A percentile compares a stretch with the other conserved stretches of the same genome.
Conservation (phyloP, 164 flowering plant species). For the Aristolochia contorta region DNA sequence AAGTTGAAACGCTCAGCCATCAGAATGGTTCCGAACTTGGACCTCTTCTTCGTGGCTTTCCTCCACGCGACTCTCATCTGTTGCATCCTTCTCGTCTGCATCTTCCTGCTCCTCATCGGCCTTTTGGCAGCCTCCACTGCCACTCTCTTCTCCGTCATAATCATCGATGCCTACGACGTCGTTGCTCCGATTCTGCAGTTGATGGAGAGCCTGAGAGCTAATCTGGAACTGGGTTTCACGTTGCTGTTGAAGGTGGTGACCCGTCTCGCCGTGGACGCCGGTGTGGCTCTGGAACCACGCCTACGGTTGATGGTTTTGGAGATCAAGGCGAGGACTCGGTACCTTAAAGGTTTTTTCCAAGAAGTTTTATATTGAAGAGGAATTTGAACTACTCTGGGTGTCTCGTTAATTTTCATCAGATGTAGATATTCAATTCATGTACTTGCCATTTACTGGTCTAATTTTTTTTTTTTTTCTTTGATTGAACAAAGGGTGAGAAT, state of each 20-base stretch:
- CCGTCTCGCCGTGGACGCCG: conserved; percentile 5
- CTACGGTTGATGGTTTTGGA: background rate
- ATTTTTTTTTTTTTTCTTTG: background rate
- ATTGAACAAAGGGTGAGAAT: background rate
- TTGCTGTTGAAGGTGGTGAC: conserved; percentile 8
- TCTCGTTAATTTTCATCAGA: background rate
- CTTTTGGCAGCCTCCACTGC: conserved; percentile 17
- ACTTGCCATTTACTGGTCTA: background rate
- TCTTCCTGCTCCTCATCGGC: conserved; percentile 9
- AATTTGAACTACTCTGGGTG: background rate
- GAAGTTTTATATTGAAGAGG: background rate
- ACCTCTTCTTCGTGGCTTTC: conserved; percentile 24
- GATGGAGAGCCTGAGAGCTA: conserved; percentile 5
- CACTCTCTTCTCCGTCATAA: conserved; percentile 17
- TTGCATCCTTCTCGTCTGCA: conserved; percentile 11
- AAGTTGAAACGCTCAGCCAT: background rate
- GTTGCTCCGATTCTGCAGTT: conserved; percentile 1
- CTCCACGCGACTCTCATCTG: conserved; percentile 27
- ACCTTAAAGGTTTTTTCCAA: background rate
- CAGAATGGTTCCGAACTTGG: conserved; percentile 26
- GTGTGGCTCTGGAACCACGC: background rate
- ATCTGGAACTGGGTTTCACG: conserved; percentile 25
- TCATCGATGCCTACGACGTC: conserved; percentile 12
- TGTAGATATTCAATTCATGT: background rate
- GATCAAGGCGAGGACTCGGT: background rate